Evolutionary conservation across 2,329 filamentous ascomycete genomes (phyloP).

Genomic region (Clonostachys sp.): DNA sequence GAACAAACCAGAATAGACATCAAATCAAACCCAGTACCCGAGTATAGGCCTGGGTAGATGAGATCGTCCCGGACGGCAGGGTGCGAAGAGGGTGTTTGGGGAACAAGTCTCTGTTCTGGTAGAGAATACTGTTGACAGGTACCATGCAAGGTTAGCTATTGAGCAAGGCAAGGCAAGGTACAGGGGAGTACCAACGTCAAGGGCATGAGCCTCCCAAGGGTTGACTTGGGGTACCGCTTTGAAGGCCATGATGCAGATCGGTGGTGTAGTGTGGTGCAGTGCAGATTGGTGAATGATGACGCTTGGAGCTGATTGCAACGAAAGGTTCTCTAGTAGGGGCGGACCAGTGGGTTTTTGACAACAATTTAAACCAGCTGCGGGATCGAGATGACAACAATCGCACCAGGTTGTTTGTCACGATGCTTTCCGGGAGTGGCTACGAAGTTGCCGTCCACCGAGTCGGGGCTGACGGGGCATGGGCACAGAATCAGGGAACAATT

Average conservation of each 20-base stretch:
- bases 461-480: too few relatives aligned
- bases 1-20: conserved; percentile 47
- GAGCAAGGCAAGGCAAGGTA: neutral
- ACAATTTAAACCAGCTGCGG: too few relatives aligned
- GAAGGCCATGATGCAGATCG: conserved; percentile 3
- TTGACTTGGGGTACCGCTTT: conserved; percentile 17
- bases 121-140: neutral
- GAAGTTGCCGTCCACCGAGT: too few relatives aligned
- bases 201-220: conserved; percentile 25
- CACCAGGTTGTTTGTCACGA: too few relatives aligned
- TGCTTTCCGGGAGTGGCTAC: too few relatives aligned
- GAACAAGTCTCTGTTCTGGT: neutral
- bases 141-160: neutral
- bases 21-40: conserved; percentile 49
- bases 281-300: neutral
- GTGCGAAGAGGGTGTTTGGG: neutral
- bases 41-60: conserved; percentile 53
- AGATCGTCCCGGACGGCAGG: conserved; percentile 31
- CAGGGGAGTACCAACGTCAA: conserved; percentile 19
- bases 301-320: neutral
- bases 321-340: too few relatives aligned
- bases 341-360: too few relatives aligned
- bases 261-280: neutral
- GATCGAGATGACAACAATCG: too few relatives aligned
- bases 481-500: too few relatives aligned